These are phyloP conservation scores for Lobosporangium transversale DNA, from an alignment of 192 early-diverging fungal genomes.

Conservation along the genomic window DNA sequence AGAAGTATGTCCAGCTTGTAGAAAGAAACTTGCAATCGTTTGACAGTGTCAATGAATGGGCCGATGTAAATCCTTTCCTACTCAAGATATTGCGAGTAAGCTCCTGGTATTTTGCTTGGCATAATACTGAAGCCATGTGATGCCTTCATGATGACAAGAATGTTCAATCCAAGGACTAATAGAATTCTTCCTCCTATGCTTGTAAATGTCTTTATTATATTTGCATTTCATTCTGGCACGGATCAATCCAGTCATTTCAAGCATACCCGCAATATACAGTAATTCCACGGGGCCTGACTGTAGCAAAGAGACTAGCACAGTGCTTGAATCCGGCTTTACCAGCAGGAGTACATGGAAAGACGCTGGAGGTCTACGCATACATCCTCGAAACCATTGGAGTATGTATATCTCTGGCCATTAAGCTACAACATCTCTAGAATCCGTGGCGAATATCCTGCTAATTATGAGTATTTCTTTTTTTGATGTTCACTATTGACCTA, in stretches of 20 bases:
- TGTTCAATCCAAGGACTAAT: no score
- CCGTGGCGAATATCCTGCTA: neutral
- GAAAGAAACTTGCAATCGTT: slow-evolving; percentile 92
- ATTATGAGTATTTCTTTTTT: no score
- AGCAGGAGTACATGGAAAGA: slow-evolving; percentile 94
- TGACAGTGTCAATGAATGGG: slow-evolving; percentile 94
- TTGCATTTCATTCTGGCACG: neutral
- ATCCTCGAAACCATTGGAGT: slow-evolving; percentile 80
- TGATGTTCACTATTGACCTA: slow-evolving; percentile 1
- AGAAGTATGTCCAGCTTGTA: slow-evolving; percentile 82
- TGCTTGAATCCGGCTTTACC: slow-evolving; percentile 95
- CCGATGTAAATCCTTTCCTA: slow-evolving; percentile 92
- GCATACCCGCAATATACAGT: slow-evolving; percentile 75
- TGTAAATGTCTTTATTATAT: neutral
- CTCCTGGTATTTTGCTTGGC: no score
- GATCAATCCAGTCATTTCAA: slow-evolving; percentile 72
- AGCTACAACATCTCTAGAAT: neutral
- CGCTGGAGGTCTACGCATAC: slow-evolving; percentile 85
- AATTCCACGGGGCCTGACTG: slow-evolving; percentile 85
- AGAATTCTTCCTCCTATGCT: no score
- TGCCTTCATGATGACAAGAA: neutral
- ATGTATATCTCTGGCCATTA: slow-evolving; percentile 29
- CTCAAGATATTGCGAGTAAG: slow-evolving; percentile 81
- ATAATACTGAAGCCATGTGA: no score
- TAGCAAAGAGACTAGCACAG: slow-evolving; percentile 93